These are phyloP conservation scores for Candida bentonensis DNA, from an alignment of 805 yeast species.

Conservation along the genomic window DNA sequence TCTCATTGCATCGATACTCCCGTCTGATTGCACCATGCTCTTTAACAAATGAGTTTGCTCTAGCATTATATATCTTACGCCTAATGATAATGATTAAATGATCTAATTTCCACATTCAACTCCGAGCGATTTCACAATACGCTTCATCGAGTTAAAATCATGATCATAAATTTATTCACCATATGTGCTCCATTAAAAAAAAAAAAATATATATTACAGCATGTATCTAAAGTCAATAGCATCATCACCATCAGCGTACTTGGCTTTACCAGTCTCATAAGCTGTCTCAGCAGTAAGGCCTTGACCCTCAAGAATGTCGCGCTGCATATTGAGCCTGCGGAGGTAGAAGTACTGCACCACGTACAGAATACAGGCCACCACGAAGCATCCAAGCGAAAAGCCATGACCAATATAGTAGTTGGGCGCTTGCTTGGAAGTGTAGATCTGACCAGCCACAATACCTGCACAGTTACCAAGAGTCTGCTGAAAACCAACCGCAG, in stretches of 20 bases:
- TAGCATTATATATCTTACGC: no score
- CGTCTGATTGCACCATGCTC: neutral
- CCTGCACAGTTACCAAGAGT: conserved; percentile 34
- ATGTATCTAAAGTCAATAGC: neutral
- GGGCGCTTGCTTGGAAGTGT: conserved; percentile 18
- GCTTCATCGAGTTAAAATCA: no score
- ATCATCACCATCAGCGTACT: neutral
- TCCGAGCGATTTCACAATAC: no score
- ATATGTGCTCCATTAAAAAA: no score
- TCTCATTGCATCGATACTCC: neutral
- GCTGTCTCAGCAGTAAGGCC: neutral
- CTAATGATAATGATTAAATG: no score
- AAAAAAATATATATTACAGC: no score
- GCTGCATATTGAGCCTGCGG: neutral
- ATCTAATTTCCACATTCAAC: no score
- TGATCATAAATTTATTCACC: neutral
- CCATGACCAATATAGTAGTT: conserved; percentile 28
- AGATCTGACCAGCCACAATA: conserved; percentile 31
- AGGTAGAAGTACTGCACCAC: neutral
- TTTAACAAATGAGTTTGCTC: no score
- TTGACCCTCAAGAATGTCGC: neutral
- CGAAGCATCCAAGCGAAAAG: neutral
- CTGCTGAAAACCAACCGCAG: conserved; percentile 30
- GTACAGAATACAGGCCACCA: neutral
- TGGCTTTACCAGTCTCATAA: neutral